Evolutionary conservation across 768 basidiomycete genomes (phyloP), one percentile per base, ranked within the genome.

Genomic region (Termitomyces sp.): DNA sequence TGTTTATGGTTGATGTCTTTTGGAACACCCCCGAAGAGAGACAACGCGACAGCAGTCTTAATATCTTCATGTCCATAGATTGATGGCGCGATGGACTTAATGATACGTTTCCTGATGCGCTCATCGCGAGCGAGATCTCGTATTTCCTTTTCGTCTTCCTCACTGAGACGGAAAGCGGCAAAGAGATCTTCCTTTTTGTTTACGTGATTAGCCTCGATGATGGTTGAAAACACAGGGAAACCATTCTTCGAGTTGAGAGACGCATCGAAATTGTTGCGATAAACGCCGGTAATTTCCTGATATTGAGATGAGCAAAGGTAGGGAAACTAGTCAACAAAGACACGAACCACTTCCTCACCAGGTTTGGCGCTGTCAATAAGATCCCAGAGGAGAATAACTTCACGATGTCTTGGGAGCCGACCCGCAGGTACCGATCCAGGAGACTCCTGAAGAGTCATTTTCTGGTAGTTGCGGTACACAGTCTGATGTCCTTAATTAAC

Each of bases 11-110:
- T 95, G 74, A 98, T 92, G 68, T 99, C 93, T 71, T 99, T 99
- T 3, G 91, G 68, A 1, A 98, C 87, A 46, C 97, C 97, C 11
- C 95, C 88, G 60, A 99, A 98, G 37, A 99, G 85, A 1, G 94
- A 94, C 50, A 99, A 82, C 1, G 97, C 95, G 62, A 99, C 77
- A 31, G 95, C 97, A 0, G 96, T 97, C 75, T 98, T 98, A 80
- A 99, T 98, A 69, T 98, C 90, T 69, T 98, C 97, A 70, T 99
- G 97, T 4, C 97, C 97, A 65, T 98, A 99, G 71, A 99, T 98
- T 37, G 95, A 97, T 0, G 97, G 97, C 2, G 97, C 97, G 57
- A 99, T 97, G 12, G 94, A 97, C 73, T 99, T 99, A 76, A 98
- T 84, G 69, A 99, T 96, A 25, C 97, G 88, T 72, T 97, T 98